These are phyloP conservation scores for Euphrasia arctica DNA, from an alignment of 305 asterid genomes.

Conservation along the genomic window DNA sequence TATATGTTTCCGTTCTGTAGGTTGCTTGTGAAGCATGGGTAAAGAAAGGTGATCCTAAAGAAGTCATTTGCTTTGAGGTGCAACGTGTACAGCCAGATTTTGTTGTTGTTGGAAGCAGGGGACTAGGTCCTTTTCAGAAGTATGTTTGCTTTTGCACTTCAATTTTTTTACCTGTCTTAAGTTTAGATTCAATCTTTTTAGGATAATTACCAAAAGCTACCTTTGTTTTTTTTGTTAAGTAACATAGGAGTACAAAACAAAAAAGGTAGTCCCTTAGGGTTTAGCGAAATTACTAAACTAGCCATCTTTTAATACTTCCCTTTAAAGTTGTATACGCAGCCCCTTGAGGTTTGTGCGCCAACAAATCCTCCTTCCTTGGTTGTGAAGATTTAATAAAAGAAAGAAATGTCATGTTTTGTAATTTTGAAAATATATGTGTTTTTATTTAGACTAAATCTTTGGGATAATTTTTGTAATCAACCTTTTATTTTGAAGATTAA, in stretches of 20 bases:
- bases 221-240: neutral
- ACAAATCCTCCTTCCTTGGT: neutral
- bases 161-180: too few relatives aligned
- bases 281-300: neutral
- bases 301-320: neutral
- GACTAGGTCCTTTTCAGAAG: constrained; percentile 92
- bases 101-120: constrained; percentile 84
- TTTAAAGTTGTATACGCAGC: neutral
- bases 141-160: constrained; percentile 26
- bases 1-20: constrained; percentile 32
- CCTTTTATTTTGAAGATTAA: neutral
- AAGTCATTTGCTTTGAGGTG: constrained; percentile 74
- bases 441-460: neutral
- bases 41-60: constrained; percentile 75
- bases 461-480: neutral
- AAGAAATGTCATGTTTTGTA: neutral
- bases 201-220: neutral
- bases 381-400: neutral
- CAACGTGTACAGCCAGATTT: constrained; percentile 65
- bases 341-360: neutral
- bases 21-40: constrained; percentile 90
- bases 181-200: neutral
- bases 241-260: too few relatives aligned
- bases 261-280: neutral
- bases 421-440: neutral